Base-by-base conservation (phyloP, 148 eudicot genomes). In the Bassia scoparia region DNA sequence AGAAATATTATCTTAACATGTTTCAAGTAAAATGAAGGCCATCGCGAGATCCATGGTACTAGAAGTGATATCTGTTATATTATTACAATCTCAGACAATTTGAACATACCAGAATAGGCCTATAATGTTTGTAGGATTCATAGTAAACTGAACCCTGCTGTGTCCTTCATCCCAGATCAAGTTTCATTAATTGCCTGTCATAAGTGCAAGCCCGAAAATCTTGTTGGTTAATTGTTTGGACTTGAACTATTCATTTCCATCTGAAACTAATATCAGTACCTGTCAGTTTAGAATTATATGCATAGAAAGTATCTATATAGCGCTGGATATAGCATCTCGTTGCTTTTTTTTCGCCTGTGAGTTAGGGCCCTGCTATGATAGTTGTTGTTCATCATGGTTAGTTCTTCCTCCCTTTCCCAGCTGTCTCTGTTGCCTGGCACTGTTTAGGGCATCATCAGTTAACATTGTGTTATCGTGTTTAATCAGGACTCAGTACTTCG, bases 331-430 rank as follows among this genome's bases (percentile, higher is more conserved):
- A 21, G 89, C 92, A 75, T 86, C 84, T 48, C 70, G n/a, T 76
- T 33, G 92, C 92, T 55, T 81, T 88, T 77, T 86, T 86, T 73
- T 83, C 84, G 24, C n/a, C n/a, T n/a, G 84, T 54, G 53, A 86
- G 82, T 68, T 86, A 85, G 20, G 84, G 84, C 62, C 92, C 92
- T 17, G 83, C 78, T 23, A 88, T 88, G 54, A 86, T 84, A 48
- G 86, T 74, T 12, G 86, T 84, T 79, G n/a, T n/a, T 88, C 92
- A 46, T 88, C 78, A 48, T 35, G 76, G 0, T 89, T 83, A 29
- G 86, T 76, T 37, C 84, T 85, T 72, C 92, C 92, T 23, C 92
- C 89, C 79, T 86, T 88, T 70, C 89, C 92, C 41, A 89, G 88
- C 92, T 88, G 74, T n/a, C 74, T 37, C 2, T 70, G 75, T 34